Conservation (phyloP, 1,284 basidiomycete species). For the Cryptococcus maquisensis region DNA sequence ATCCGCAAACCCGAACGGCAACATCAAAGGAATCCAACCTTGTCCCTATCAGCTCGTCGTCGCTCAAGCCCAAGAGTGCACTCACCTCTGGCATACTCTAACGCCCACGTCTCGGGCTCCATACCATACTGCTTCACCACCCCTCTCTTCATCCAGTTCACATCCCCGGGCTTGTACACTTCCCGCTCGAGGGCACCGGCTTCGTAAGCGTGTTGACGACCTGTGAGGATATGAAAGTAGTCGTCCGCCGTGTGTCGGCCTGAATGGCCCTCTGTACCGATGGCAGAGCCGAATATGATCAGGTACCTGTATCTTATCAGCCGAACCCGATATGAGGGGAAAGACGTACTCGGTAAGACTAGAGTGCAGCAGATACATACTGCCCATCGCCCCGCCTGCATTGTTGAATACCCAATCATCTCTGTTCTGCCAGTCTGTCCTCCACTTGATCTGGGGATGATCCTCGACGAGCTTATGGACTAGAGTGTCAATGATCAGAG, state of each 20-base stretch:
- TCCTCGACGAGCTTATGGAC: slow-evolving; percentile 69
- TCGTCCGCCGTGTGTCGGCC: slow-evolving; percentile 88
- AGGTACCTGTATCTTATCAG: slow-evolving; percentile 46
- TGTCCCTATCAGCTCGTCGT: too few relatives aligned
- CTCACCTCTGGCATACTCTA: slow-evolving; percentile 88
- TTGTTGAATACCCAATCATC: slow-evolving; percentile 95
- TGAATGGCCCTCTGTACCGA: slow-evolving; percentile 94
- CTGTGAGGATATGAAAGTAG: slow-evolving; percentile 92
- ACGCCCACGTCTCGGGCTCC: slow-evolving; percentile 88
- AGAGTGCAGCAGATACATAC: slow-evolving; percentile 96
- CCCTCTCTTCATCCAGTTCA: slow-evolving; percentile 78
- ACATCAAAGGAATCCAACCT: slow-evolving; percentile 89
- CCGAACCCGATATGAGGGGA: background rate
- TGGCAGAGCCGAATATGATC: slow-evolving; percentile 86
- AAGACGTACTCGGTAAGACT: slow-evolving; percentile 83
- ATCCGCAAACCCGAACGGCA: slow-evolving; percentile 93
- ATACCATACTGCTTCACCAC: slow-evolving; percentile 95
- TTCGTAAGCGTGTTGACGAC: slow-evolving; percentile 85
- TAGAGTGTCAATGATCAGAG: slow-evolving; percentile 56
- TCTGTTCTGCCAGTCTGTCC: slow-evolving; percentile 55
- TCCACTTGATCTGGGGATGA: slow-evolving; percentile 60
- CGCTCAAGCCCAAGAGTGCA: slow-evolving; percentile 3
- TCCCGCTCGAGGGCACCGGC: slow-evolving; percentile 79
- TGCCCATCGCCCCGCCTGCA: slow-evolving; percentile 95
- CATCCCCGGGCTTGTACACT: slow-evolving; percentile 73